Conservation (phyloP, 2,329 filamentous ascomycete genomes). For the Penicillium palitans region DNA sequence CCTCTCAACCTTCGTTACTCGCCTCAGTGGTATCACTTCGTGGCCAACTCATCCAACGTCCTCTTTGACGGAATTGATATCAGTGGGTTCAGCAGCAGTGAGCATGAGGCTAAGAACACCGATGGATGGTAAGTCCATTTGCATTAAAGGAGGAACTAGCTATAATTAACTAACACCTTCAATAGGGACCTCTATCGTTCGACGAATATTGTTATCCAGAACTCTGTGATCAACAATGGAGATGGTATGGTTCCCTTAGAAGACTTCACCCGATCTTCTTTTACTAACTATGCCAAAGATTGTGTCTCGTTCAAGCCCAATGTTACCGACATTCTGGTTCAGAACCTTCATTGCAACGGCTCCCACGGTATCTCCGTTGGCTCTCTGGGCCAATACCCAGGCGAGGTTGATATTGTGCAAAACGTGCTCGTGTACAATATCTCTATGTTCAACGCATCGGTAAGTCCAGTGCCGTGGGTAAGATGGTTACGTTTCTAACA, state of each 20-base stretch:
- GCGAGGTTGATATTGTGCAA: constrained; percentile 65
- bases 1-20: constrained; percentile 63
- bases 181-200: constrained; percentile 53
- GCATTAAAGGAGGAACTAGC: neutral
- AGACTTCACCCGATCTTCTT: neutral
- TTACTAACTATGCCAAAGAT: constrained; percentile 42
- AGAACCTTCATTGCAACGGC: constrained; percentile 67
- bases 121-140: constrained; percentile 52
- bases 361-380: constrained; percentile 74
- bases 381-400: constrained; percentile 66
- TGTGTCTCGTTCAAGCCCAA: constrained; percentile 76
- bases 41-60: constrained; percentile 66
- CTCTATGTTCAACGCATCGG: constrained; percentile 57
- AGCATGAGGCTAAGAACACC: constrained; percentile 63
- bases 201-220: constrained; percentile 64
- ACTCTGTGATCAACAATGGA: constrained; percentile 64
- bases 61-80: constrained; percentile 65
- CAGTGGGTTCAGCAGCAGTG: constrained; percentile 54
- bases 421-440: constrained; percentile 66
- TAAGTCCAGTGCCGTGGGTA: constrained; percentile 31
- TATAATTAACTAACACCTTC: neutral
- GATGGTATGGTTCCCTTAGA: constrained; percentile 47
- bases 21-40: constrained; percentile 63
- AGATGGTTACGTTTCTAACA: constrained; percentile 41
- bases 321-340: constrained; percentile 66